Conservation (phyloP, 176 grass and related monocot genomes). For the Hsuehochloa calcarea region DNA sequence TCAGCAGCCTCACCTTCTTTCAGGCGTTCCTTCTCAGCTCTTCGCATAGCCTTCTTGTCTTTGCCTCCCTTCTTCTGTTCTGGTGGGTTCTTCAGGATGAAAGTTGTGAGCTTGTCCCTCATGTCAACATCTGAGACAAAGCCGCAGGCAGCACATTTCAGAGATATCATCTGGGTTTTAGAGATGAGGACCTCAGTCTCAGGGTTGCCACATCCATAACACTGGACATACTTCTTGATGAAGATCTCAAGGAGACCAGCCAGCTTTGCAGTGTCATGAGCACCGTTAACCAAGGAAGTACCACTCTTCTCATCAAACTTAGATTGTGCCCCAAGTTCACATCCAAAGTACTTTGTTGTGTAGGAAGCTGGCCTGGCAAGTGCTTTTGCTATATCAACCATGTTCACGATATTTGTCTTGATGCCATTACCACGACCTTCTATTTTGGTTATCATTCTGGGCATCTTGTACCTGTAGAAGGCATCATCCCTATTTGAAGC, state of each 20-base stretch:
- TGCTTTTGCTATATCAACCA: conserved; percentile 79
- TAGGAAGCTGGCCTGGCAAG: conserved; percentile 73
- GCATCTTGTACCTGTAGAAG: conserved; percentile 98
- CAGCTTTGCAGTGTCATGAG: conserved; percentile 80
- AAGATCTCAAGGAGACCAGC: conserved; percentile 85
- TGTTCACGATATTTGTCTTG: conserved; percentile 84
- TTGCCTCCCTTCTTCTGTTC: conserved; percentile 75
- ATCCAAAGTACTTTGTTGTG: conserved; percentile 76
- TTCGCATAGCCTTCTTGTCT: conserved; percentile 83
- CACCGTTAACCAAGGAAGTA: conserved; percentile 62
- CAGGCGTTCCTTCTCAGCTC: conserved; percentile 78
- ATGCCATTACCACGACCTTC: conserved; percentile 78
- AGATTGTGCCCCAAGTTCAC: conserved; percentile 65
- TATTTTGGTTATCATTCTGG: conserved; percentile 76
- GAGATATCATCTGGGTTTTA: conserved; percentile 58
- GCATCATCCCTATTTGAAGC: conserved; percentile 83
- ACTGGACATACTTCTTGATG: conserved; percentile 92
- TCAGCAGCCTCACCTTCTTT: conserved; percentile 80
- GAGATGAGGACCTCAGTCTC: conserved; percentile 82
- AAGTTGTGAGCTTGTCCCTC: conserved; percentile 70
- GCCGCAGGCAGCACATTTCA: conserved; percentile 92
- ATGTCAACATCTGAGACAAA: conserved; percentile 82
- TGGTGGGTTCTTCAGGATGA: conserved; percentile 71
- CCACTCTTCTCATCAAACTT: conserved; percentile 73
- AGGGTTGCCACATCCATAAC: conserved; percentile 76